phyloP scores from a whole-genome alignment of 495 filamentous ascomycete species.

The Elasticomyces elasticus region DNA sequence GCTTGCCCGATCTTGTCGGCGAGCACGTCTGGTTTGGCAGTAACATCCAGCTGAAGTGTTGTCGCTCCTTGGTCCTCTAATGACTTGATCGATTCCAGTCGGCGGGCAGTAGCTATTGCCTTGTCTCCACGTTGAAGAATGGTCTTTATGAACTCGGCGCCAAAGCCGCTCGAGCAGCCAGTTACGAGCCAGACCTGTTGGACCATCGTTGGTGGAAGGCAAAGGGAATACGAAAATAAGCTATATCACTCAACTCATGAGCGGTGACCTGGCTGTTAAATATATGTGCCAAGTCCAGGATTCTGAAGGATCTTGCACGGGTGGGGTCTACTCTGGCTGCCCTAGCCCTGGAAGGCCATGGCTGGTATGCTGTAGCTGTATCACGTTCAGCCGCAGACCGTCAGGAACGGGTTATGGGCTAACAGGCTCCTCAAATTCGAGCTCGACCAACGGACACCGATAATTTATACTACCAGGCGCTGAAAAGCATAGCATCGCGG shows the following conservation, averaged over 20 bases:
- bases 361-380: too few species aligned
- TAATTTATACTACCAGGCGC: too few species aligned
- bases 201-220: neutral
- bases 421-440: too few species aligned
- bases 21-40: slow-evolving; percentile 4
- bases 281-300: neutral
- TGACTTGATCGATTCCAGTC: slow-evolving; percentile 19
- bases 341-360: too few species aligned
- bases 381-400: too few species aligned
- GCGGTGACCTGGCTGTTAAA: neutral
- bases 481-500: too few species aligned
- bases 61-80: neutral
- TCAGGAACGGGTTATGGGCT: too few species aligned
- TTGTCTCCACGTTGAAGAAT: slow-evolving; percentile 33
- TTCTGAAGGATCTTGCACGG: too few species aligned
- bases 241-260: neutral
- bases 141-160: slow-evolving; percentile 29
- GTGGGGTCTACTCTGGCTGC: too few species aligned
- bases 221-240: too few species aligned
- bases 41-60: slow-evolving; percentile 14
- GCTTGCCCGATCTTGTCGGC: slow-evolving; percentile 1
- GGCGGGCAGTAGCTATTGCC: slow-evolving; percentile 34
- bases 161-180: slow-evolving; percentile 34
- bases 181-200: slow-evolving; percentile 31
- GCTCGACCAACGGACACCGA: too few species aligned